These are phyloP conservation scores for Comarum palustre DNA, from an alignment of 306 rosid genomes.

Conservation along the genomic window DNA sequence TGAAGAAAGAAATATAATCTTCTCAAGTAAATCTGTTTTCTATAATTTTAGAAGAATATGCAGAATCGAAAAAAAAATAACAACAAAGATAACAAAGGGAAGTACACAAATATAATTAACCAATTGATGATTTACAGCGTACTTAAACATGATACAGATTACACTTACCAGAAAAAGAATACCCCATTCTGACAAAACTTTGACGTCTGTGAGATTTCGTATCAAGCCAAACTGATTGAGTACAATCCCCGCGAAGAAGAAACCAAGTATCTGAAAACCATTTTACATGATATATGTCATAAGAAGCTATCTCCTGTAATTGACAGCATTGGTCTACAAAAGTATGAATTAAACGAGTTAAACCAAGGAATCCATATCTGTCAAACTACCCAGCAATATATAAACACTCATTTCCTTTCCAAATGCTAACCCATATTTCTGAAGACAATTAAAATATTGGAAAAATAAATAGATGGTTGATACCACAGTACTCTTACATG, in stretches of 20 bases:
- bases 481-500: conserved; percentile 41
- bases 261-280: conserved; percentile 88
- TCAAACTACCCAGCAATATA: background rate
- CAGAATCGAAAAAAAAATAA: background rate
- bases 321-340: background rate
- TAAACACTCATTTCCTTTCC: background rate
- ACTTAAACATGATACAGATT: background rate
- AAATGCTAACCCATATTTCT: conserved; percentile 1
- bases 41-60: background rate
- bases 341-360: background rate
- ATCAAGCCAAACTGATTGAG: conserved; percentile 96
- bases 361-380: background rate
- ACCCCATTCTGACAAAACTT: conserved; percentile 95
- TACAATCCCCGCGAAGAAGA: conserved; percentile 89
- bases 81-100: conserved; percentile 9
- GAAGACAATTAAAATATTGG: background rate
- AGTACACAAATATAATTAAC: background rate
- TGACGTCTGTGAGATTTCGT: conserved; percentile 88
- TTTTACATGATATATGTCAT: conserved; percentile 11
- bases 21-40: background rate
- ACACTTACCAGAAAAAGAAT: conserved; percentile 97
- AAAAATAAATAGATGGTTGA: background rate
- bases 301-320: background rate
- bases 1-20: conserved; percentile 7
- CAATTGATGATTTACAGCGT: background rate